phyloP scores from a whole-genome alignment of 768 basidiomycete genomes.

The Coprinopsis cinerea region DNA sequence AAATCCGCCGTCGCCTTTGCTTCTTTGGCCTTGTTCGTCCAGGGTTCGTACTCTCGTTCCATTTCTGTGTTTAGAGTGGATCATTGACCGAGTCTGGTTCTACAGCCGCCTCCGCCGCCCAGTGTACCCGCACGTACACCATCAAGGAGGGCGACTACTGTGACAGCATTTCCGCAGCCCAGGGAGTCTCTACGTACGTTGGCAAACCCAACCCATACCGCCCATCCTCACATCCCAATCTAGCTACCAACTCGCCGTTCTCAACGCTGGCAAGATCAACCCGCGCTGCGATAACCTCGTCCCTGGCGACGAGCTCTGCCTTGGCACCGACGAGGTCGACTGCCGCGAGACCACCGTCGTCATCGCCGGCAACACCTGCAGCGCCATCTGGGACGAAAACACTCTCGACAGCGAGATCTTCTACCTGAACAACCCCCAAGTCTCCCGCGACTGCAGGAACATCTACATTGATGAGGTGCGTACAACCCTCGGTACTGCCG shows the following conservation, averaged over 20 bases:
- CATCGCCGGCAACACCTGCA: slow-evolving; percentile 50
- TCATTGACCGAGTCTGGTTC: slow-evolving; percentile 1
- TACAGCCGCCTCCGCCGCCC: slow-evolving; percentile 27
- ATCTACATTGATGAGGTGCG: slow-evolving; percentile 73
- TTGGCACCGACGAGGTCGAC: slow-evolving; percentile 55
- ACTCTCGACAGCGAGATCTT: slow-evolving; percentile 51
- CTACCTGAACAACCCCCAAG: slow-evolving; percentile 69
- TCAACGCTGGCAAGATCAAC: slow-evolving; percentile 51
- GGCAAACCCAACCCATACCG: not conserved
- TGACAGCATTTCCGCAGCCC: slow-evolving; percentile 56
- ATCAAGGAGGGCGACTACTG: slow-evolving; percentile 56
- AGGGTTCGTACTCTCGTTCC: slow-evolving; percentile 26
- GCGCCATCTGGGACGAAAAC: slow-evolving; percentile 31
- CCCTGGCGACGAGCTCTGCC: slow-evolving; percentile 48
- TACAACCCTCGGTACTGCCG: slow-evolving; percentile 8
- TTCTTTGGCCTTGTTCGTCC: slow-evolving; percentile 41
- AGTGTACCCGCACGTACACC: slow-evolving; percentile 58
- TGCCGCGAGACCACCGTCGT: slow-evolving; percentile 60
- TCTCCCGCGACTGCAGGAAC: slow-evolving; percentile 51
- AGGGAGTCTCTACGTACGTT: slow-evolving; percentile 60
- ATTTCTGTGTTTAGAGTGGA: slow-evolving; percentile 1
- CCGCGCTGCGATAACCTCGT: slow-evolving; percentile 52
- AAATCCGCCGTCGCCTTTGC: slow-evolving; percentile 25
- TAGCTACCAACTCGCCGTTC: slow-evolving; percentile 70
- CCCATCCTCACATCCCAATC: slow-evolving; percentile 1